phyloP scores from a whole-genome alignment of 2,329 filamentous ascomycete genomes.

The Pseudocercospora musae region DNA sequence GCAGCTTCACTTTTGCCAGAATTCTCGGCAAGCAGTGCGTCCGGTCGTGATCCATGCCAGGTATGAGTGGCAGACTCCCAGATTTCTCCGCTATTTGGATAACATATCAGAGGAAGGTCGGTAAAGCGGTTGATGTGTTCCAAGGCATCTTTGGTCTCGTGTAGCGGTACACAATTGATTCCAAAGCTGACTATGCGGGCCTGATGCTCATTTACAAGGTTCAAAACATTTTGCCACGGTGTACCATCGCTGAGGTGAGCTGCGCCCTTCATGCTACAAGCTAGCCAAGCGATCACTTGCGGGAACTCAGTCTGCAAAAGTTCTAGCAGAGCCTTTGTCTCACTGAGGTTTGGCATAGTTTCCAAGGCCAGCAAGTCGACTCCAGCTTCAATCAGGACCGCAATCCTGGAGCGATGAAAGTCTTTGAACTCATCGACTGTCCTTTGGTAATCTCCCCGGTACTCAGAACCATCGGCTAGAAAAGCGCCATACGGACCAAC shows the following conservation, averaged over 20 bases:
- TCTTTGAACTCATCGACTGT: slow-evolving; percentile 34
- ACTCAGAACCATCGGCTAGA: slow-evolving; percentile 47
- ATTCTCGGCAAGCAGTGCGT: slow-evolving; percentile 27
- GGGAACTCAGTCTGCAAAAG: slow-evolving; percentile 41
- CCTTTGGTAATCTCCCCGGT: slow-evolving; percentile 42
- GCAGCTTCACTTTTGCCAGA: slow-evolving; percentile 23
- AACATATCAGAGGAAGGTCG: slow-evolving; percentile 35
- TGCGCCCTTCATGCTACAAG: slow-evolving; percentile 41
- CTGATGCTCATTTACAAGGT: slow-evolving; percentile 28
- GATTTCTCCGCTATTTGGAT: slow-evolving; percentile 48
- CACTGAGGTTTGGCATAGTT: slow-evolving; percentile 43
- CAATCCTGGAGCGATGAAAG: slow-evolving; percentile 45
- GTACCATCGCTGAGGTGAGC: slow-evolving; percentile 44
- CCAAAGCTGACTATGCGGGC: slow-evolving; percentile 43
- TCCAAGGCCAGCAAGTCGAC: slow-evolving; percentile 46
- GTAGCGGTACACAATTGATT: slow-evolving; percentile 45
- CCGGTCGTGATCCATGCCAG: slow-evolving; percentile 30
- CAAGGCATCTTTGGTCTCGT: slow-evolving; percentile 36
- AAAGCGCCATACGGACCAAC: slow-evolving; percentile 50
- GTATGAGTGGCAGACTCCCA: slow-evolving; percentile 43
- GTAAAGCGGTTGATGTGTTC: slow-evolving; percentile 32
- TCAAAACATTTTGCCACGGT: slow-evolving; percentile 33
- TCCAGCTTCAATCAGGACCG: slow-evolving; percentile 41
- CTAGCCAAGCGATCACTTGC: slow-evolving; percentile 39
- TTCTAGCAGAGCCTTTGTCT: slow-evolving; percentile 40